Conservation (phyloP, 257 asterid species). For the Eucommia ulmoides region DNA sequence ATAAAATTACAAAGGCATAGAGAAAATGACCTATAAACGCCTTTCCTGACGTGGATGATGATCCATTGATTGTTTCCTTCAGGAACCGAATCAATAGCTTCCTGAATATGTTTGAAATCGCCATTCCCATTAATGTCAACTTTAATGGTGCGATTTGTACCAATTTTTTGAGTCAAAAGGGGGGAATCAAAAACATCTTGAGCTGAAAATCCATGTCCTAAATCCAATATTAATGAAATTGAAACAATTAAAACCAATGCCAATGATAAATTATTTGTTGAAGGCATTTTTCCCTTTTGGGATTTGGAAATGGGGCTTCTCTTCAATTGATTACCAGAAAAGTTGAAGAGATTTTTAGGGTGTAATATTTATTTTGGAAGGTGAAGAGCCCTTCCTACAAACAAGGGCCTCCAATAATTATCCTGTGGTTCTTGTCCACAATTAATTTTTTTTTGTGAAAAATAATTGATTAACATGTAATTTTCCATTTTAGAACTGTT, state of each 20-base stretch:
- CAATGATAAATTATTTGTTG: constrained; percentile 11
- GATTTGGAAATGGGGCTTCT: too few species aligned
- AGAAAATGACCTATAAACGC: constrained; percentile 48
- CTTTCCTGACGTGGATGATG: constrained; percentile 48
- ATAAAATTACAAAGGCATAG: background rate
- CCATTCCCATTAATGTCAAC: constrained; percentile 63
- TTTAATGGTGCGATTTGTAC: constrained; percentile 20
- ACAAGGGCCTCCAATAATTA: too few species aligned
- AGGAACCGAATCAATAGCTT: constrained; percentile 65
- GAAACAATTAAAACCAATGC: constrained; percentile 14
- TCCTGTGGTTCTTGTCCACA: too few species aligned
- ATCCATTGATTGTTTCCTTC: constrained; percentile 57
- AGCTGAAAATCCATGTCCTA: constrained; percentile 25
- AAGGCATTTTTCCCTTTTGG: too few species aligned
- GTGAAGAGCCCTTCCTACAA: too few species aligned
- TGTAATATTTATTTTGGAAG: too few species aligned
- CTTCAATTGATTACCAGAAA: too few species aligned
- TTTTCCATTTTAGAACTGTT: too few species aligned
- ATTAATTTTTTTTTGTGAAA: too few species aligned
- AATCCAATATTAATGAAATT: constrained; percentile 14
- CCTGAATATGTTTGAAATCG: constrained; percentile 47
- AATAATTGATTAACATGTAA: too few species aligned
- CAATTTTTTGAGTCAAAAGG: constrained; percentile 29
- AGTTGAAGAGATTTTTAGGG: too few species aligned
- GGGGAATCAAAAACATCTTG: constrained; percentile 35